Base-by-base conservation (phyloP, 805 yeast genomes). In the Priceomyces fermenticarens region DNA sequence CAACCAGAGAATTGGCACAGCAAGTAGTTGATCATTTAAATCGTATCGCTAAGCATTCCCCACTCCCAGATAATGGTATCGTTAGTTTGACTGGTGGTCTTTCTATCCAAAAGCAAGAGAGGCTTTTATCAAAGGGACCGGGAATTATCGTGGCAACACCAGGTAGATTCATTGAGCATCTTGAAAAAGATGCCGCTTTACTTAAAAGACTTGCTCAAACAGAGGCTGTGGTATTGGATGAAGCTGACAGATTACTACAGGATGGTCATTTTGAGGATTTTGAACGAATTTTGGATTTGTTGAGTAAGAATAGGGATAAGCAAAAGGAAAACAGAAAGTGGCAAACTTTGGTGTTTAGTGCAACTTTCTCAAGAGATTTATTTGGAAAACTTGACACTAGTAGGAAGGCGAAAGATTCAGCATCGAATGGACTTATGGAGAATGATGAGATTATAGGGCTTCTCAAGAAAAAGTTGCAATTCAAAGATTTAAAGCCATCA, bases 221-320 rank as follows among this genome's bases (percentile, higher is more conserved):
- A 3, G 80, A 75, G 41, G 65, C 71, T 7, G 41, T 78, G 2
- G 96, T 90, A 0, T 70, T 91, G 26, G 99, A 93, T 70, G 99
- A 93, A 62, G 99, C 99, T 10, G 99, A 93, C 69, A 74, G 99
- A 61, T 67, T 93, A 47, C 72, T 93, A 38, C 97, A 91, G 62
- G 96, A 90, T 55, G 97, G 98, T 2, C 98, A 90, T 63, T 93
- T 91, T 58, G 95, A 88, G 44, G 99, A 93, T 60, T 77, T 93
- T 48, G 95, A 85, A 51, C 84, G 53, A 54, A 84, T 88, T 43
- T 65, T 91, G 45, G 88, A 84, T 41, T 60, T 85, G 11, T 61
- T 93, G 42, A 64, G 65, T 16, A 73, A 69, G 62, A 67, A 60
- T 52, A 75, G 83, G 62, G 76, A 70, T 13, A 68, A 60, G 43